Base-by-base conservation (phyloP, 2,329 filamentous ascomycete genomes). In the Tolypocladium guangdongense region DNA sequence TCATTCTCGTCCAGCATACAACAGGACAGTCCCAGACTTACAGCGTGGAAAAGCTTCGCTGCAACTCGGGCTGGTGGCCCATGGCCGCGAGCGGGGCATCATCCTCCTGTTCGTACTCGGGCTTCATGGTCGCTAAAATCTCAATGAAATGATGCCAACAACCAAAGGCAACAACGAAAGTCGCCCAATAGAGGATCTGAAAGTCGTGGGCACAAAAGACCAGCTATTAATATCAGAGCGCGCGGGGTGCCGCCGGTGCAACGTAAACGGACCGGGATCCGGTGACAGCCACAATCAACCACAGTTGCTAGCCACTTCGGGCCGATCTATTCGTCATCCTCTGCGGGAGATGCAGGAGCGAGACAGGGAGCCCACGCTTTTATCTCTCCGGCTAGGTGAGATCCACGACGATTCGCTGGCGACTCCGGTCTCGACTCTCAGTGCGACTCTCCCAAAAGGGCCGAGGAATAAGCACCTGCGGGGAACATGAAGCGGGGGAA, bases 1-100 rank as follows among this genome's bases (percentile, higher is more conserved):
- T 35, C 4, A 24, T 7, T 18, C 24, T 33, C 10, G 35, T 1
- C 2, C 22, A 45, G 16, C 3, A 30, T 30, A 3, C 3, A 10
- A 30, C 24, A 27, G 8, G 18, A 22, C n/a, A 7, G 7, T 16
- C 4, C 12, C 5, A 37, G 41, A 20, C 54, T 53, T 54, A 61
- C 58, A 62, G 49, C n/a, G 59, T 60, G 35, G 60, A 62, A 52
- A 63, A 61, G 54, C 60, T 59, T 50, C 60, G 60, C 41, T 60
- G 56, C 32, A 63, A 54, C 57, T 62, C 59, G 33, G 60, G 57
- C 53, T 52, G 53, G 46, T 62, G 60, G 48, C 60, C 61, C 56
- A 62, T 56, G 45, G 60, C 59, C 48, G 58, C 61, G 18, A 63
- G 56, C 51, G 62, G 61, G n/a, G 55, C 60, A 36, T 63, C 61